Base-by-base conservation (phyloP, 2,329 filamentous ascomycete genomes). In the Beauveria brongniartii region DNA sequence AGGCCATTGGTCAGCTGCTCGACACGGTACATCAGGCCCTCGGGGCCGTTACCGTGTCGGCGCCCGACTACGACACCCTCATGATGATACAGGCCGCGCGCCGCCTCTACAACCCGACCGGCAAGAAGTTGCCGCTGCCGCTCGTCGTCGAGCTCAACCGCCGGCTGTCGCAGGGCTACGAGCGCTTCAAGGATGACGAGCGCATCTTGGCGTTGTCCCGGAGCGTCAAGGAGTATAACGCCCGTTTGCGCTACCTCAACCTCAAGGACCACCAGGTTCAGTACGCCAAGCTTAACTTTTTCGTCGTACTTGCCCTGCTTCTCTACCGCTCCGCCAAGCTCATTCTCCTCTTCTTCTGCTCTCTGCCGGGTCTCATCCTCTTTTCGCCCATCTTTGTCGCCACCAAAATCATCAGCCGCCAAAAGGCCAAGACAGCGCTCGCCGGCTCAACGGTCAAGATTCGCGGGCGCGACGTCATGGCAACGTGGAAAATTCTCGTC, bases 31-130 rank as follows among this genome's bases (percentile, higher is more conserved):
- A 96, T 69, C 86, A 95, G 71, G 85, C 89, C 41, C 82, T 97
- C 54, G 86, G 90, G 64, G 84, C 92, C 3, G 94, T 97, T 61
- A 97, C 93, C 3, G 92, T 97, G 44, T 93, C 91, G 16, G 87
- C 90, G 43, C 92, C 93, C 3, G 91, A 97, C 74, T 97, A 96
- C 74, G 93, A 97, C 69, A 97, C 93, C 3, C 80, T 97, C 24
- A 96, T 96, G 92, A 82, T 95, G 67, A 96, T 97, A 62, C 94
- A 97, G 82, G 92, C 93, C 43, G 93, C 92, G 7, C 85, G 94
- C 64, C 86, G 94, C 55, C 80, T 99, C 30, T 99, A 99, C 77
- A 97, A 96, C 70, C 90, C 92, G 12, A 94, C 91, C 55, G 91
- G 92, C 67, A 96, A 93, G 77, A 96, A 96, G 73, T 81, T 97